phyloP scores from a whole-genome alignment of 2,329 filamentous ascomycete genomes.

The Xylariaceae sp. region DNA sequence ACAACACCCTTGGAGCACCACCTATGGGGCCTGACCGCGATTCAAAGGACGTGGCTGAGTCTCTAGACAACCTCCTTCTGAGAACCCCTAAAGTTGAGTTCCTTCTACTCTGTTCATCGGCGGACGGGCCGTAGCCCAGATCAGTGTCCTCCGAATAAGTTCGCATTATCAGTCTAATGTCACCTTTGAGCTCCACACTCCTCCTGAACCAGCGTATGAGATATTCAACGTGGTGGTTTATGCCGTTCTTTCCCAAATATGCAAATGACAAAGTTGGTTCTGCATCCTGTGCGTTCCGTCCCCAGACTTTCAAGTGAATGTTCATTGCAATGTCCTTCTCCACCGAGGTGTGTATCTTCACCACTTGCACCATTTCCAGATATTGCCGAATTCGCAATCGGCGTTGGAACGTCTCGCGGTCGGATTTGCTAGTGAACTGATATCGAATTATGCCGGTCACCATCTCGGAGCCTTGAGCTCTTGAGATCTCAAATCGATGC shows the following conservation, averaged over 20 bases:
- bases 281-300: conserved; percentile 19
- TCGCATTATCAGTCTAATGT: conserved; percentile 25
- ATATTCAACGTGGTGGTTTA: conserved; percentile 33
- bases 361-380: conserved; percentile 25
- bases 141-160: conserved; percentile 25
- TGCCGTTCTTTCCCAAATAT: conserved; percentile 14
- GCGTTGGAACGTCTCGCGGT: conserved; percentile 30
- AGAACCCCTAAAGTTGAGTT: conserved; percentile 8
- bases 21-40: conserved; percentile 13
- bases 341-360: conserved; percentile 25
- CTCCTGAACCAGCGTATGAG: conserved; percentile 34
- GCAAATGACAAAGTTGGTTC: conserved; percentile 35
- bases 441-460: conserved; percentile 19
- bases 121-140: conserved; percentile 16
- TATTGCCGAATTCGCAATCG: conserved; percentile 21
- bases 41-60: background rate
- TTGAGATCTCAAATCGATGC: conserved; percentile 29
- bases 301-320: conserved; percentile 33
- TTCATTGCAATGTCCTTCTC: conserved; percentile 26
- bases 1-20: conserved; percentile 11
- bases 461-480: background rate
- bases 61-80: conserved; percentile 1
- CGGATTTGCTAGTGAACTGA: conserved; percentile 25
- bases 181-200: conserved; percentile 28
- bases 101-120: conserved; percentile 3